Conservation (phyloP, 1,284 basidiomycete genomes). For the Phellinidium pouzarii region DNA sequence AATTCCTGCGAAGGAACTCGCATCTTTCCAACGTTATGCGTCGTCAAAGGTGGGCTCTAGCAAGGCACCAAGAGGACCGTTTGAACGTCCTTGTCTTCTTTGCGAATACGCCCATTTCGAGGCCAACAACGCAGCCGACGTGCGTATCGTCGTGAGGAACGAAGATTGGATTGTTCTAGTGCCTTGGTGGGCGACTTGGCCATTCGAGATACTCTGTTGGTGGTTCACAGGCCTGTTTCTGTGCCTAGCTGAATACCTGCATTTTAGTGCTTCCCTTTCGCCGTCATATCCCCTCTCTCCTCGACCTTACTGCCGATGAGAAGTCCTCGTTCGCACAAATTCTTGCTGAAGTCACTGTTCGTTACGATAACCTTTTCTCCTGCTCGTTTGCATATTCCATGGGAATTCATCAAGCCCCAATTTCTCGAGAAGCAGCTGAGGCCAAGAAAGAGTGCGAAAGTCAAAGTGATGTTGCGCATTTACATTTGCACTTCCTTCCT, state of each 20-base stretch:
- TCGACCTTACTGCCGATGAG: constrained; percentile 57
- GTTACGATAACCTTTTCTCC: constrained; percentile 81
- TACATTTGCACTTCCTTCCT: constrained; percentile 88
- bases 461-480: constrained; percentile 60
- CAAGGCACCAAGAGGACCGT: constrained; percentile 49
- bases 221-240: constrained; percentile 5
- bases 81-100: constrained; percentile 66
- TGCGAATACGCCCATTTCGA: constrained; percentile 84
- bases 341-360: constrained; percentile 58
- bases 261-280: constrained; percentile 67
- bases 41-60: constrained; percentile 31
- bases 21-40: constrained; percentile 51
- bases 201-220: constrained; percentile 80
- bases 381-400: constrained; percentile 96
- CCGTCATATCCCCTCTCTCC: constrained; percentile 69
- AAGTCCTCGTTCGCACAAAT: constrained; percentile 58
- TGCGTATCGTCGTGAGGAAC: constrained; percentile 70
- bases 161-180: constrained; percentile 83
- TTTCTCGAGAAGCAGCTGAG: constrained; percentile 33
- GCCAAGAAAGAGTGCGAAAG: constrained; percentile 28
- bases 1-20: constrained; percentile 60
- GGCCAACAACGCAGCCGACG: constrained; percentile 35
- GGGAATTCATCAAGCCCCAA: constrained; percentile 83
- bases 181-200: constrained; percentile 97
- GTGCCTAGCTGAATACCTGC: not conserved